phyloP scores from a whole-genome alignment of 176 grass and related monocot species.

The Eremochloa ophiuroides region DNA sequence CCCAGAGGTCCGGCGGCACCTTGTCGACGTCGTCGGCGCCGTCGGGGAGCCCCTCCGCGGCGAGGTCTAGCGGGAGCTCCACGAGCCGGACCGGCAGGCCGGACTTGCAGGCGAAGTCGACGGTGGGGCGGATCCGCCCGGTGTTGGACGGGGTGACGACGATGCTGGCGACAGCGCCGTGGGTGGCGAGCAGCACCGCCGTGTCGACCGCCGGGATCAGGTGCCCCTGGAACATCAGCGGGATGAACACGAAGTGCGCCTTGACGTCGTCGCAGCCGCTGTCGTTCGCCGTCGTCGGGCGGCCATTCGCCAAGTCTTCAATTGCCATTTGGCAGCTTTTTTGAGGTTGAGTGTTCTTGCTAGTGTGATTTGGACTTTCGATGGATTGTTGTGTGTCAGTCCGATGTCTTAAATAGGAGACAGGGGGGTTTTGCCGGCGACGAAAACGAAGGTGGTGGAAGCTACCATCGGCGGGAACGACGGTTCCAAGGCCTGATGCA shows the following conservation, averaged over 20 bases:
- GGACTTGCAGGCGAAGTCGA: conserved; percentile 7
- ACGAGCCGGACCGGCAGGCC: conserved; percentile 27
- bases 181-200: conserved; percentile 38
- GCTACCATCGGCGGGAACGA: conserved; percentile 4
- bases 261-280: neutral
- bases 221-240: conserved; percentile 51
- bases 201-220: conserved; percentile 53
- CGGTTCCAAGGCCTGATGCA: neutral
- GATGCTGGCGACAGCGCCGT: conserved; percentile 38
- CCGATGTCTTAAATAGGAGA: neutral
- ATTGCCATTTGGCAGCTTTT: neutral
- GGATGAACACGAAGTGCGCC: conserved; percentile 58
- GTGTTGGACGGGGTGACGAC: conserved; percentile 44
- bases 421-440: neutral
- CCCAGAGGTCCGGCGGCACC: neutral
- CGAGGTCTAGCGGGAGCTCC: conserved; percentile 31
- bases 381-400: neutral
- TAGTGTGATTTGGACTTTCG: neutral
- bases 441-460: neutral
- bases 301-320: neutral
- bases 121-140: neutral
- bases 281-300: neutral
- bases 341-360: neutral
- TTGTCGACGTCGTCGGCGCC: conserved; percentile 36
- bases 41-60: conserved; percentile 17